Base-by-base conservation (phyloP, 2,329 filamentous ascomycete genomes). In the Ceratocystis ficicola region DNA sequence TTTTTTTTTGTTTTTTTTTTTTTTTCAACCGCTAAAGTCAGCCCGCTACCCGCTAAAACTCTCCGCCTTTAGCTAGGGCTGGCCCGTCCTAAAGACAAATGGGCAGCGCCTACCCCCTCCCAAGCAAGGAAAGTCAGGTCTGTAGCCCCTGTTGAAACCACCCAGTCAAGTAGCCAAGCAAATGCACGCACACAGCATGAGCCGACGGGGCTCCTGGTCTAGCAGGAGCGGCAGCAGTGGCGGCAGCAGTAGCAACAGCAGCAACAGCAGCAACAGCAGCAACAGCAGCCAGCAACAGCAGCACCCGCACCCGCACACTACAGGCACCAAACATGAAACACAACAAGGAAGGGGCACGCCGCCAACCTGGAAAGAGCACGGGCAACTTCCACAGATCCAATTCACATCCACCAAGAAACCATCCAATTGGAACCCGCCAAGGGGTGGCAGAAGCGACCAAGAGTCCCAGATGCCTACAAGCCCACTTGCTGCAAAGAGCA, bases 371-470 rank as follows among this genome's bases (percentile, higher is more conserved):
- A 67, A 62, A 41, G 55, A 61, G 65, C 62, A 67, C 62, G 55
- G 65, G 62, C 62, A 22, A 48, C 61, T 67, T 61, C 62, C 65
- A 62, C 64, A 62, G 62, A 60, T 61, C 61, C 52, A 64, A 52
- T 61, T 28, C 25, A 15, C 55, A 41, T n/a, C 25, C 52, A 57
- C 25, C 25, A 57, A 25, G 32, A 36, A 57, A 32, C 3, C 57
- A 65, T 65, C 52, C 36, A 65, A 25, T 62, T 55, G 46, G 44
- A 63, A 66, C 64, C 61, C 50, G 59, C 52, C 41, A 32, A 66
- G 46, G 32, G 32, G n/a, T 52, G 28, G 20, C 48, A 52, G 25
- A 12, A 25, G 25, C 48, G 20, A 52, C 8, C 48, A 52, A 25
- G 7, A 52, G 48, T 22, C 32, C 8, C 32, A 36, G 10, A 36